phyloP scores from a whole-genome alignment of 257 asterid species.

The Capsicum rhomboideum region DNA sequence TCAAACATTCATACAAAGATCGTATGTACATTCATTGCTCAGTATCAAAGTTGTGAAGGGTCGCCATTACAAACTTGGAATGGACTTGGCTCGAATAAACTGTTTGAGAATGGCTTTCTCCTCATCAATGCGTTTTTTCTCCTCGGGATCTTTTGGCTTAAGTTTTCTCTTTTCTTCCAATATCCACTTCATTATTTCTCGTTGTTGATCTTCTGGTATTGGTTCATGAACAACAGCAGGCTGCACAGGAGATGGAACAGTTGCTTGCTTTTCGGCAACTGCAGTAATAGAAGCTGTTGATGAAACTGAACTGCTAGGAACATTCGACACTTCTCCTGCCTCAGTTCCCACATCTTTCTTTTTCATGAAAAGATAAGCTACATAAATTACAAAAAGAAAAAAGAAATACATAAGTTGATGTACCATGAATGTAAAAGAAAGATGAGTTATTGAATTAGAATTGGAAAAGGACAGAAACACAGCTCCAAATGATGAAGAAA shows the following conservation, averaged over 20 bases:
- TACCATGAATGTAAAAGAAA: not conserved
- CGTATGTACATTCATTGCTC: not conserved
- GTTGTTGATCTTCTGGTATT: not conserved
- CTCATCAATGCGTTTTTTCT: constrained; percentile 2
- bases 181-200: not conserved
- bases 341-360: not conserved
- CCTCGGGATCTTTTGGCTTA: not conserved
- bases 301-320: not conserved
- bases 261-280: not conserved
- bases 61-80: not conserved
- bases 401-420: not conserved
- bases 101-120: constrained; percentile 1
- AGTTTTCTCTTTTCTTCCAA: constrained; percentile 2
- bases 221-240: constrained; percentile 4
- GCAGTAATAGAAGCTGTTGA: too few species aligned
- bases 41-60: not conserved
- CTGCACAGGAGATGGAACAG: not conserved
- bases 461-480: not conserved
- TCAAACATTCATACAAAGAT: not conserved
- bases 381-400: not conserved
- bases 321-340: not conserved
- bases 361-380: constrained; percentile 3
- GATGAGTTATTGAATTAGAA: not conserved
- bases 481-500: not conserved
- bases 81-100: not conserved